Evolutionary conservation across 305 asterid genomes (phyloP), one percentile per base, ranked within the genome.

Genomic region (Coffea humblotiana): DNA sequence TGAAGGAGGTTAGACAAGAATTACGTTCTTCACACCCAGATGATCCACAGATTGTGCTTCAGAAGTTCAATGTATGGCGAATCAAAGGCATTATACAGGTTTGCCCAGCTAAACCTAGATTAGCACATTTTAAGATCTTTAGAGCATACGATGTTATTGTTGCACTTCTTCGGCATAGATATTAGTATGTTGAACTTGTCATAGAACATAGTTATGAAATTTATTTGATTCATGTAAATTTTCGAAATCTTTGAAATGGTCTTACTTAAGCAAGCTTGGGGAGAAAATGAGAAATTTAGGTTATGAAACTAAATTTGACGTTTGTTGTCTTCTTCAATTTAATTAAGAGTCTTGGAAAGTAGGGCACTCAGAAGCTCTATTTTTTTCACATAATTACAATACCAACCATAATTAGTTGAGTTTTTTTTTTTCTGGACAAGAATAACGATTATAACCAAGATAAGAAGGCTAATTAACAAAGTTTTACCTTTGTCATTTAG

Each of bases 61-160:
- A 74, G 67, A 80, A 66, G 79, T 35, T 66, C 29, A 71, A 71
- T n/a, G 83, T 80, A 10, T 75, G 83, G 79, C 83, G 79, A 14
- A 63, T 80, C n/a, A 80, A 80, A 71, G 83, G 83, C 61, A 74
- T 80, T 52, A 80, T 77, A 72, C 81, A 76, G 84, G 80, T 71
- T 43, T 15, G 63, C 63, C 25, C 25, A 18, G n/a, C n/a, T 56
- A 56, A 19, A 6, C 63, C 25, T 56, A 56, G 21, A 19, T 3
- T 5, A 56, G 25, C 63, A 56, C 6, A 19, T 56, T 56, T 56
- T 40, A 40, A 40, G 43, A 40, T 40, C 19, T 19, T 56, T 10
- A 56, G 14, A 56, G 21, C 63, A 40, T 40, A 40, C 32, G 32
- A 32, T 32, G 32, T 54, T 54, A 6, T 1, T 16, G 19, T 54